Conservation (phyloP, 2,329 filamentous ascomycete species). For the Chaetoscypha palmicola region DNA sequence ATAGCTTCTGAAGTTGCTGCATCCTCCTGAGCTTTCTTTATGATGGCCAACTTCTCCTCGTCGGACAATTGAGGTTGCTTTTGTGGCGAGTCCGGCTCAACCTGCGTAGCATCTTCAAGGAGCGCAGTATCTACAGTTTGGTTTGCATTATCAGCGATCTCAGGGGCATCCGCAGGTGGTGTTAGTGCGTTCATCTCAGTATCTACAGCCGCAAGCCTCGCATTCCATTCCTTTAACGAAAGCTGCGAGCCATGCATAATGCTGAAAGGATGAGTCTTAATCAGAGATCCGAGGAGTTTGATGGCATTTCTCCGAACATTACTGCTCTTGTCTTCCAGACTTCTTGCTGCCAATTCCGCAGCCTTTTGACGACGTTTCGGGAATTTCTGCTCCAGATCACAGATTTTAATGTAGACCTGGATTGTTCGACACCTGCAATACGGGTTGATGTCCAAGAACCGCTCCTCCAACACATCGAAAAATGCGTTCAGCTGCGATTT, state of each 20-base stretch:
- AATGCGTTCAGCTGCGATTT: constrained; percentile 95
- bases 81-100: constrained; percentile 57
- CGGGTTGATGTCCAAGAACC: constrained; percentile 93
- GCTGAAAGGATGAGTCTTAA: constrained; percentile 91
- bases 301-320: constrained; percentile 94
- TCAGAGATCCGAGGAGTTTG: constrained; percentile 78
- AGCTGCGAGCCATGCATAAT: constrained; percentile 86
- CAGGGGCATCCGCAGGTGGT: constrained; percentile 67
- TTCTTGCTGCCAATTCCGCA: constrained; percentile 79
- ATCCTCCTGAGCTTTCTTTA: constrained; percentile 77
- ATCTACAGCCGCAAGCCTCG: constrained; percentile 74
- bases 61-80: constrained; percentile 63
- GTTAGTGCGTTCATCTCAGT: constrained; percentile 73
- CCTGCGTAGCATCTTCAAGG: constrained; percentile 80
- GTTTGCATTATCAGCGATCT: constrained; percentile 62
- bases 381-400: constrained; percentile 92
- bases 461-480: constrained; percentile 92
- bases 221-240: constrained; percentile 77
- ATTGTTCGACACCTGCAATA: constrained; percentile 89
- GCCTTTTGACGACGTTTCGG: constrained; percentile 84
- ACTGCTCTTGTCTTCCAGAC: constrained; percentile 95
- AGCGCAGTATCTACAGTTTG: constrained; percentile 68
- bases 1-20: constrained; percentile 85
- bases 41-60: constrained; percentile 64
- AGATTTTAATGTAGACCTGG: constrained; percentile 87